Conservation (phyloP, 2,329 filamentous ascomycete species). For the Cercospora zeae-maydis region DNA sequence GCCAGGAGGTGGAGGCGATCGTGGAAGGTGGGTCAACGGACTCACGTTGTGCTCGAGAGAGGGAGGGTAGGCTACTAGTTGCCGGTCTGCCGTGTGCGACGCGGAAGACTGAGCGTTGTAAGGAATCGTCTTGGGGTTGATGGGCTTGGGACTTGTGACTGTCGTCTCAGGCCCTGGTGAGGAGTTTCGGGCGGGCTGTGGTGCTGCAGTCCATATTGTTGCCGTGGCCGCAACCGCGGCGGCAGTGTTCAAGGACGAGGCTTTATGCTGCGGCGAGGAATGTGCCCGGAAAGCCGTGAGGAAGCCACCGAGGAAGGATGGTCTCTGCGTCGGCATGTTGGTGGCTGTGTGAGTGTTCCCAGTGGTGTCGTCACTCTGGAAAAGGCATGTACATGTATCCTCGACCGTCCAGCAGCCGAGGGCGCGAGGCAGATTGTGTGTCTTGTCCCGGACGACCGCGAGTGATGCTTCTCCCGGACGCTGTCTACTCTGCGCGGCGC, state of each 20-base stretch:
- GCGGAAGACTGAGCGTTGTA: slow-evolving; percentile 26
- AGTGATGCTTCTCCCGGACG: not conserved
- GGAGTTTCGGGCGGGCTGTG: slow-evolving; percentile 19
- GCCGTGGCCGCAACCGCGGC: slow-evolving; percentile 41
- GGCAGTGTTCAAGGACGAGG: slow-evolving; percentile 36
- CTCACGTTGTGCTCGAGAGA: slow-evolving; percentile 38
- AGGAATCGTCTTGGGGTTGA: slow-evolving; percentile 45
- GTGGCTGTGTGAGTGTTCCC: not conserved
- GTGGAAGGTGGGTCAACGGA: slow-evolving; percentile 37
- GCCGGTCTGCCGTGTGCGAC: slow-evolving; percentile 39
- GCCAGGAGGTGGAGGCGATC: slow-evolving; percentile 36
- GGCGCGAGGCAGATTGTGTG: not conserved
- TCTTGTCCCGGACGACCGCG: not conserved
- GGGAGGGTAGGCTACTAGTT: slow-evolving; percentile 39
- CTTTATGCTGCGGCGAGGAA: slow-evolving; percentile 55
- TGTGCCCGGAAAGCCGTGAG: slow-evolving; percentile 65
- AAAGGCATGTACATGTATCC: not conserved
- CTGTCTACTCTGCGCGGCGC: not conserved
- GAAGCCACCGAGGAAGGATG: slow-evolving; percentile 63
- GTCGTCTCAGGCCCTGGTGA: slow-evolving; percentile 21
- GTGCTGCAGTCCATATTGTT: slow-evolving; percentile 31
- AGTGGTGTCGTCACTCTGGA: not conserved
- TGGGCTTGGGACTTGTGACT: slow-evolving; percentile 44
- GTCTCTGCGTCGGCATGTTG: slow-evolving; percentile 59
- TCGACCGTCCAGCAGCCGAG: slow-evolving; percentile 9